Percentiles rank a stretch among this genome's conserved stretches.
phyloP scores from a whole-genome alignment of 2,329 filamentous ascomycete genomes.

The Hypoxylon sp. region DNA sequence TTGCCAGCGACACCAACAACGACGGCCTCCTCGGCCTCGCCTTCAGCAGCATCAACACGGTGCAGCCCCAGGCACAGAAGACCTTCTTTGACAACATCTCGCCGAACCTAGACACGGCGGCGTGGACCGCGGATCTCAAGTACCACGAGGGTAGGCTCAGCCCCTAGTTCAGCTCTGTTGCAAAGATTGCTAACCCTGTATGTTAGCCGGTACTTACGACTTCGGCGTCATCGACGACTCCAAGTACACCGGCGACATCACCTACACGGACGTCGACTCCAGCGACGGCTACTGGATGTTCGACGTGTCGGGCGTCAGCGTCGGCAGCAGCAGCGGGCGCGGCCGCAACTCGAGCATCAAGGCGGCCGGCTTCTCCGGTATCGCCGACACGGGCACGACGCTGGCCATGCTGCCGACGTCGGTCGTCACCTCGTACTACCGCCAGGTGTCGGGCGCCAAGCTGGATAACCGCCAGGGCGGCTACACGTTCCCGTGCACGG shows the following conservation, averaged over 20 bases:
- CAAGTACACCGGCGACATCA: slow-evolving; percentile 45
- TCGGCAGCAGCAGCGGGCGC: no score
- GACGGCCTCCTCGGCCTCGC: slow-evolving; percentile 48
- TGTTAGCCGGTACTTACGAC: slow-evolving; percentile 47
- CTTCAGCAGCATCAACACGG: slow-evolving; percentile 48
- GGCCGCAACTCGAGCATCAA: slow-evolving; percentile 34
- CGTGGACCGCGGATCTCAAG: slow-evolving; percentile 48
- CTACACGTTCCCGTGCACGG: slow-evolving; percentile 61
- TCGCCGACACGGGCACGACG: slow-evolving; percentile 68
- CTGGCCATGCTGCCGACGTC: slow-evolving; percentile 59
- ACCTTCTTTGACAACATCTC: slow-evolving; percentile 48
- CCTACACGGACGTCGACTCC: slow-evolving; percentile 45
- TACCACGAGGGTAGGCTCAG: slow-evolving; percentile 36
- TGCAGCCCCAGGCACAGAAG: slow-evolving; percentile 39
- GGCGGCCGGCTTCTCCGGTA: slow-evolving; percentile 49
- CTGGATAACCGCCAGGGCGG: slow-evolving; percentile 52
- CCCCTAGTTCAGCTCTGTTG: background rate
- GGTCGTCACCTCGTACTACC: slow-evolving; percentile 61
- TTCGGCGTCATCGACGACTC: slow-evolving; percentile 48
- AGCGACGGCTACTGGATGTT: slow-evolving; percentile 49
- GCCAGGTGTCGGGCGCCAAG: slow-evolving; percentile 53
- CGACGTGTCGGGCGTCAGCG: slow-evolving; percentile 38
- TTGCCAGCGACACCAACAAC: slow-evolving; percentile 44
- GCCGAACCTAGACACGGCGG: slow-evolving; percentile 37
- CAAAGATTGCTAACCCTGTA: slow-evolving; percentile 13